These are phyloP conservation scores for Hortaea werneckii DNA, from an alignment of 2,329 filamentous ascomycete genomes.

Conservation along the genomic window DNA sequence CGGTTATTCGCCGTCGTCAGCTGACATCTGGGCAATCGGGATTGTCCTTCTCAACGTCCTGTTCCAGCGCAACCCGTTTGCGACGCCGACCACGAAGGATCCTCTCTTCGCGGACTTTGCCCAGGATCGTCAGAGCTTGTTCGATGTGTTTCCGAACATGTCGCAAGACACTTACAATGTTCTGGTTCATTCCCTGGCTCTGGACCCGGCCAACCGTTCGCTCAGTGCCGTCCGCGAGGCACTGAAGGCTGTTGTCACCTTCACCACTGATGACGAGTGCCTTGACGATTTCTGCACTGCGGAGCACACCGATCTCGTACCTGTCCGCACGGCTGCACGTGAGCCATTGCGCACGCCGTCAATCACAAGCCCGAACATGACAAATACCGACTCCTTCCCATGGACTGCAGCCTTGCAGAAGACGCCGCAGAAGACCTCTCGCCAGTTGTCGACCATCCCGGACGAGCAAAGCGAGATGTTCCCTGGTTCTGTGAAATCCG, in stretches of 20 bases:
- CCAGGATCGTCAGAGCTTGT: constrained; percentile 86
- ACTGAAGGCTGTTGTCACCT: constrained; percentile 70
- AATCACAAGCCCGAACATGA: constrained; percentile 73
- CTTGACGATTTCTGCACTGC: constrained; percentile 89
- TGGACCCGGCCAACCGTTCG: constrained; percentile 84
- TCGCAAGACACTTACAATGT: constrained; percentile 96
- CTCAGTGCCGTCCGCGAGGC: constrained; percentile 67
- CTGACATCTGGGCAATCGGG: constrained; percentile 94
- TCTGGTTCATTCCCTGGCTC: constrained; percentile 76
- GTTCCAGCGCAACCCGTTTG: constrained; percentile 94
- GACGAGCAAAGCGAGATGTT: constrained; percentile 79
- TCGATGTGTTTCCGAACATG: constrained; percentile 97
- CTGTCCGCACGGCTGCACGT: constrained; percentile 68
- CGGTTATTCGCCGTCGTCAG: constrained; percentile 86
- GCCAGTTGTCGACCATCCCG: constrained; percentile 79
- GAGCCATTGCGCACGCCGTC: constrained; percentile 94
- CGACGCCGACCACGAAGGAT: constrained; percentile 79
- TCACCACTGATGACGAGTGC: constrained; percentile 85
- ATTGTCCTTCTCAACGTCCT: constrained; percentile 94
- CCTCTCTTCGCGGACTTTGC: constrained; percentile 88
- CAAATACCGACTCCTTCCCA: constrained; percentile 65
- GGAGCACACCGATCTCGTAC: constrained; percentile 59
- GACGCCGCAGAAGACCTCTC: constrained; percentile 57
- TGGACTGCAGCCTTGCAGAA: constrained; percentile 87
- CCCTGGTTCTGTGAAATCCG: constrained; percentile 59